Percentiles rank a stretch among this genome's conserved stretches.
phyloP scores from a whole-genome alignment of 1,139 yeast genomes.

The Geotrichum restrictum region DNA sequence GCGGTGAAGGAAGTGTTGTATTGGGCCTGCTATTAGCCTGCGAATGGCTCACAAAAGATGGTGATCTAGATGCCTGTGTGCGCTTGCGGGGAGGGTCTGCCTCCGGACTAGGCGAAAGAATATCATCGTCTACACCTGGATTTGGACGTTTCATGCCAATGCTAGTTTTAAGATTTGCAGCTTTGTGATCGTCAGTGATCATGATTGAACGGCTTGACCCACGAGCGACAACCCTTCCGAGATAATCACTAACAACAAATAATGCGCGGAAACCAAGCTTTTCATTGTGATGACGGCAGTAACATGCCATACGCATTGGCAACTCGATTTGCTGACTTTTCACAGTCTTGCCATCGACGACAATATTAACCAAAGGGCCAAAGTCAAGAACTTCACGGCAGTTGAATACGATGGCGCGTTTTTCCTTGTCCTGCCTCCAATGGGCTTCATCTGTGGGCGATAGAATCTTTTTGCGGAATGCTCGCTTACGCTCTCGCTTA shows the following conservation, averaged over 20 bases:
- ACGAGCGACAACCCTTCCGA: constrained; percentile 64
- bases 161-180: constrained; percentile 25
- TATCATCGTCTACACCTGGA: constrained; percentile 17
- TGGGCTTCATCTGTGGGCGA: constrained; percentile 59
- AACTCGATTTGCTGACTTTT: constrained; percentile 44
- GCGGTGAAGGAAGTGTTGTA: not conserved
- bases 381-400: constrained; percentile 79
- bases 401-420: constrained; percentile 81
- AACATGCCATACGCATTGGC: constrained; percentile 85
- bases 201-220: constrained; percentile 68
- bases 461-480: constrained; percentile 68
- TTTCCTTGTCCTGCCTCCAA: constrained; percentile 68
- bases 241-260: constrained; percentile 58
- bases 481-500: constrained; percentile 84
- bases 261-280: constrained; percentile 68
- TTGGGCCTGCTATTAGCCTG: not conserved
- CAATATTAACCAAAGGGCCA: constrained; percentile 44
- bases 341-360: constrained; percentile 43
- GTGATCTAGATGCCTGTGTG: not conserved
- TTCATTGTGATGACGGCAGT: constrained; percentile 88
- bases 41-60: not conserved
- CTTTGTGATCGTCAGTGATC: constrained; percentile 88
- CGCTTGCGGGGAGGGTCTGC: constrained; percentile 16
- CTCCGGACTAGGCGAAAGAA: not conserved
- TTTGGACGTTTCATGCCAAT: constrained; percentile 19